Evolutionary conservation across 169 alveolate species (phyloP).

Genomic region (Plasmodium gaboni): DNA sequence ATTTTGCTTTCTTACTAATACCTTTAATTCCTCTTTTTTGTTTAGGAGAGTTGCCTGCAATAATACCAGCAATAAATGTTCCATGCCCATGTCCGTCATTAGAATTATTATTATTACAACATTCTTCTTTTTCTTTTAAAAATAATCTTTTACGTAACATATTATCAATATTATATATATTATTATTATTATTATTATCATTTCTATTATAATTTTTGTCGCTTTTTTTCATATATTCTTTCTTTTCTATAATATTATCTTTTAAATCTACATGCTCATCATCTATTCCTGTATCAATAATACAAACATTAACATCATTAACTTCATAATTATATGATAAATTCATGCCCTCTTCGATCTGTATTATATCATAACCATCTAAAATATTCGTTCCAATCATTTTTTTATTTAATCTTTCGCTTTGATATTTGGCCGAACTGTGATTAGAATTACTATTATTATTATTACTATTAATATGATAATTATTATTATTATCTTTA

Average conservation of each 20-base stretch:
- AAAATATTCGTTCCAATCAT: conserved; percentile 11
- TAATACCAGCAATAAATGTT: conserved; percentile 86
- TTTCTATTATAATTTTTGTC: neutral
- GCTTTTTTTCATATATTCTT: conserved; percentile 78
- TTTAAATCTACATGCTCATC: conserved; percentile 84
- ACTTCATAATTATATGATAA: conserved; percentile 4
- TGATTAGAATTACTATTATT: no score
- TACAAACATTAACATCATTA: conserved; percentile 75
- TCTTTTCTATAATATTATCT: conserved; percentile 83
- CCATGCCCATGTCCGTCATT: conserved; percentile 89
- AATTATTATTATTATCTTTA: no score
- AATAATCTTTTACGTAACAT: conserved; percentile 79
- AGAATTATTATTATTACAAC: conserved; percentile 33
- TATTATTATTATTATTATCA: no score
- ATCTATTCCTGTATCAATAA: conserved; percentile 91
- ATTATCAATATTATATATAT: neutral
- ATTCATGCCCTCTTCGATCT: conserved; percentile 6
- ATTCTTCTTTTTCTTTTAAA: conserved; percentile 78
- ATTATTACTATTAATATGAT: no score
- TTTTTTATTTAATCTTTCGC: neutral
- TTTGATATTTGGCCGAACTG: no score
- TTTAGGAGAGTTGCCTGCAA: conserved; percentile 44
- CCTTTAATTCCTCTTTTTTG: conserved; percentile 41
- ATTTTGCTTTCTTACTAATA: conserved; percentile 52
- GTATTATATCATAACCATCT: conserved; percentile 15